A percentile compares a stretch with the other conserved stretches of the same genome.
phyloP scores from a whole-genome alignment of 345 rosid species.

The Salix caprea region DNA sequence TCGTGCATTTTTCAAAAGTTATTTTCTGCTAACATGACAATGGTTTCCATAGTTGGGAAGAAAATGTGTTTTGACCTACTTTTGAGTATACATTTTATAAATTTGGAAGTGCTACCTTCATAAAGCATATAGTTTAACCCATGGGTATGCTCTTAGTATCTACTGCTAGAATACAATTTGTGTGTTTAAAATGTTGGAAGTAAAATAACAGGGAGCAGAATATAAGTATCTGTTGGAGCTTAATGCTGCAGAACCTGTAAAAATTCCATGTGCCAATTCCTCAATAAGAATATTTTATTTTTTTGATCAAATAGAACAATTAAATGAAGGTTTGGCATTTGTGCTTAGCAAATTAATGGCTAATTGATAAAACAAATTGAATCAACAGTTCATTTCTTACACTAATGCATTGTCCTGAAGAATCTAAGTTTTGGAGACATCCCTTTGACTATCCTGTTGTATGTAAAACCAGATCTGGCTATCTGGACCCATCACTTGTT shows the following conservation, averaged over 20 bases:
- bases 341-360: not conserved
- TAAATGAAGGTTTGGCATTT: not conserved
- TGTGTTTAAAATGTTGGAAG: not conserved
- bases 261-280: not conserved
- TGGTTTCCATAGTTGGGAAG: not conserved
- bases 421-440: not conserved
- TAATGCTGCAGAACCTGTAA: not conserved
- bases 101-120: not conserved
- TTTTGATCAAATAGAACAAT: not conserved
- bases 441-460: not conserved
- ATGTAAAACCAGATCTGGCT: not conserved
- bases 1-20: constrained; percentile 4
- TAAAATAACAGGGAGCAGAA: not conserved
- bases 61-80: not conserved
- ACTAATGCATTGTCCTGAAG: not conserved
- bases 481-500: not conserved
- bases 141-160: not conserved
- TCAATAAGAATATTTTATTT: not conserved
- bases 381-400: no score
- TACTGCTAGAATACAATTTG: not conserved
- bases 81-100: not conserved
- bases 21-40: not conserved
- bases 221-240: not conserved
- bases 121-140: not conserved
- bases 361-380: not conserved